Conservation (phyloP, 2,329 filamentous ascomycete genomes). For the Corinectria fuckeliana region DNA sequence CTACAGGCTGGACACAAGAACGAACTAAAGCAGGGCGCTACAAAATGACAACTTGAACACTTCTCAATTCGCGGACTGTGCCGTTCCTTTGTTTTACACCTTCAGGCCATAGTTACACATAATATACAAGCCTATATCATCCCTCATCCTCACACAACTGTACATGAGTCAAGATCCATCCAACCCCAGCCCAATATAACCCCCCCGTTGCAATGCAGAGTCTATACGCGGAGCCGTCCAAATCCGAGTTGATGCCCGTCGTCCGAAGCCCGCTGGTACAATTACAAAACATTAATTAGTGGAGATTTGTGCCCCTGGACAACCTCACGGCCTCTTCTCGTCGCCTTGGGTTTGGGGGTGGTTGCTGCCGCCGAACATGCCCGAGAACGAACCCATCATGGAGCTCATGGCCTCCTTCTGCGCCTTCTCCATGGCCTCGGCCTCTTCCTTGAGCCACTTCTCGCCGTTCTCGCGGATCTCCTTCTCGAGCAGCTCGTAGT, state of each 20-base stretch:
- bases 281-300: slow-evolving; percentile 42
- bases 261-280: slow-evolving; percentile 21
- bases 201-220: slow-evolving; percentile 22
- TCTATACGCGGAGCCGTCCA: slow-evolving; percentile 25
- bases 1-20: not conserved
- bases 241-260: slow-evolving; percentile 14
- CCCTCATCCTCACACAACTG: not conserved
- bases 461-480: slow-evolving; percentile 93
- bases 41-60: too few relatives aligned
- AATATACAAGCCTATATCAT: slow-evolving; percentile 17
- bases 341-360: slow-evolving; percentile 17
- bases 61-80: not conserved
- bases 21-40: not conserved
- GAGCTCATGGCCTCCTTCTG: slow-evolving; percentile 90
- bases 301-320: slow-evolving; percentile 35
- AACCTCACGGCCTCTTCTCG: slow-evolving; percentile 36
- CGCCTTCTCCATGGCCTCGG: slow-evolving; percentile 83
- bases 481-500: slow-evolving; percentile 87
- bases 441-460: slow-evolving; percentile 95
- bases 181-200: slow-evolving; percentile 6
- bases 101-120: slow-evolving; percentile 20
- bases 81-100: slow-evolving; percentile 14
- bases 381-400: slow-evolving; percentile 79
- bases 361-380: slow-evolving; percentile 34
- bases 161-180: slow-evolving; percentile 15